phyloP scores from a whole-genome alignment of 306 rosid species.

The Oxytropis ochrocephala region DNA sequence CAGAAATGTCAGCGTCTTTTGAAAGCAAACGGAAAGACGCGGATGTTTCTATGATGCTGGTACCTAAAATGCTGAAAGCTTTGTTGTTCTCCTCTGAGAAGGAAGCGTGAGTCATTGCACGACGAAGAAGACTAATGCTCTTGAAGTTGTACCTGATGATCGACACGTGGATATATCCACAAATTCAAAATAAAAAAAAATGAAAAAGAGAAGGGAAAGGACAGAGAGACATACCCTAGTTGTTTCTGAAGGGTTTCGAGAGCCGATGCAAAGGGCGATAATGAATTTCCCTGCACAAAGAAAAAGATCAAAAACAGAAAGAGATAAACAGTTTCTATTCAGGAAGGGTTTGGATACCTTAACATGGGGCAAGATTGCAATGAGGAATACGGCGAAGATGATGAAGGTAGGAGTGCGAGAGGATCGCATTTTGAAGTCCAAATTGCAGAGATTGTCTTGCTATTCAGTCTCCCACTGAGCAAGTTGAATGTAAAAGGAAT shows the following conservation, averaged over 20 bases:
- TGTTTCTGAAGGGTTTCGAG: conserved; percentile 56
- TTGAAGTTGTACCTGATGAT: conserved; percentile 50
- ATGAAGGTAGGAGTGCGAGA: not conserved
- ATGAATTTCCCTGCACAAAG: not conserved
- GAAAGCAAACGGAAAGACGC: conserved; percentile 28
- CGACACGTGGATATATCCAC: not conserved
- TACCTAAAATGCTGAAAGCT: conserved; percentile 56
- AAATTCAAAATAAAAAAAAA: not conserved
- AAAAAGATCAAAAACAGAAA: not conserved
- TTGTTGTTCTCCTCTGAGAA: conserved; percentile 76
- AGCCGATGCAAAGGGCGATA: conserved; percentile 44
- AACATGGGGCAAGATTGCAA: conserved; percentile 17
- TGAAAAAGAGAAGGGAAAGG: not conserved
- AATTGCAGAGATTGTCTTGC: not conserved
- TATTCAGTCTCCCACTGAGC: not conserved
- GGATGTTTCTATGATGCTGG: conserved; percentile 36
- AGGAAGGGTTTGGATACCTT: conserved; percentile 24
- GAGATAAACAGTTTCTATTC: not conserved
- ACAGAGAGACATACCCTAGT: conserved; percentile 23
- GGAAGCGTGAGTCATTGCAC: conserved; percentile 79
- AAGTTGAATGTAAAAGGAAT: not conserved
- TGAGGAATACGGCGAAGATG: conserved; percentile 24
- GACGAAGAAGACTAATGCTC: conserved; percentile 45
- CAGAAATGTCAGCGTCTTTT: conserved; percentile 44
- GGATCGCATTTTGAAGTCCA: conserved; percentile 28